Conservation (phyloP, 257 asterid species). For the Marsdenia floribunda region DNA sequence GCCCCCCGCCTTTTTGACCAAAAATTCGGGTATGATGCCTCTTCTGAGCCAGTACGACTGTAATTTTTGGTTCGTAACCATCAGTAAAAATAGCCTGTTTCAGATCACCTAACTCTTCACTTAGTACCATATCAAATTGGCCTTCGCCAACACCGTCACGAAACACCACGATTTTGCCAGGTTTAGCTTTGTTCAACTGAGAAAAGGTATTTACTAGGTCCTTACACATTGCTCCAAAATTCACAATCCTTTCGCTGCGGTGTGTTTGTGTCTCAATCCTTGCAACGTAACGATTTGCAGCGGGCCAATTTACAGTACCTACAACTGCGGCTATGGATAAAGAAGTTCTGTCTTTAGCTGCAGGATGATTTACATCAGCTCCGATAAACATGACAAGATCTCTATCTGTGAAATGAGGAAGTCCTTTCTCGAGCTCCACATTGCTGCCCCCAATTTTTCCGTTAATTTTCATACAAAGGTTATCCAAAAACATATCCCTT, state of each 20-base stretch:
- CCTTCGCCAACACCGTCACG: constrained; percentile 72
- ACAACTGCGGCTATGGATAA: constrained; percentile 65
- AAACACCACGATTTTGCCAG: constrained; percentile 13
- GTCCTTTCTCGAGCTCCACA: constrained; percentile 41
- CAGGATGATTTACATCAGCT: constrained; percentile 86
- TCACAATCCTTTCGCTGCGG: constrained; percentile 44
- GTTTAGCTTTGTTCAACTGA: constrained; percentile 16
- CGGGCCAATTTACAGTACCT: no score
- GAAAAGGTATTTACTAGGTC: constrained; percentile 40
- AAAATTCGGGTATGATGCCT: no score
- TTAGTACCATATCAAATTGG: constrained; percentile 64
- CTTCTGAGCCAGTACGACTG: no score
- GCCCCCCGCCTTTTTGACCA: no score
- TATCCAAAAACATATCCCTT: constrained; percentile 42
- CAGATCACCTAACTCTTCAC: constrained; percentile 43
- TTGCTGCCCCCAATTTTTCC: constrained; percentile 76
- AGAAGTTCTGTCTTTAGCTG: constrained; percentile 31
- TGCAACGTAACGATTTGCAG: constrained; percentile 42
- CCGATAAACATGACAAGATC: constrained; percentile 83
- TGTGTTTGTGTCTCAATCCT: constrained; percentile 58
- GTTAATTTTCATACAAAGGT: constrained; percentile 62
- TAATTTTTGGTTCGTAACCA: constrained; percentile 41
- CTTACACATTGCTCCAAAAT: constrained; percentile 48
- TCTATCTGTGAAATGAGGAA: constrained; percentile 31
- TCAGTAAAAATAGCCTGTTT: constrained; percentile 20